Percentiles rank a stretch among this genome's conserved stretches.
phyloP scores from a whole-genome alignment of 495 filamentous ascomycete genomes.

The Margaritispora aquatica region DNA sequence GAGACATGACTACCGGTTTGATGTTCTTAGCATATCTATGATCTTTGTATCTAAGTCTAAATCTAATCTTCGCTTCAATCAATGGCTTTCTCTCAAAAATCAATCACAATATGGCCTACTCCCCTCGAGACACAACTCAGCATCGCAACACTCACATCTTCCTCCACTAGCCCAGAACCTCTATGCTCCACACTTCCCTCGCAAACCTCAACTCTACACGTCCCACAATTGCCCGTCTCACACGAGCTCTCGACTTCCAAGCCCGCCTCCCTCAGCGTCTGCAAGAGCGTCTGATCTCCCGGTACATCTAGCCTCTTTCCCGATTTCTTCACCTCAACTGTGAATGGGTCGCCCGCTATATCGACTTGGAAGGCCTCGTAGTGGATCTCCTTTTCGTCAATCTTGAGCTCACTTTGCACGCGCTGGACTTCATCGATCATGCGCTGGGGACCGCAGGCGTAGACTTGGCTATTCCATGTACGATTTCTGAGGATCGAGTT shows the following conservation, averaged over 20 bases:
- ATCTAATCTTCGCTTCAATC: too few relatives aligned
- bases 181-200: conserved; percentile 46
- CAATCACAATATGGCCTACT: conserved; percentile 17
- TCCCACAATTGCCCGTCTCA: conserved; percentile 54
- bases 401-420: conserved; percentile 29
- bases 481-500: conserved; percentile 29
- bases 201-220: conserved; percentile 44
- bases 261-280: conserved; percentile 35
- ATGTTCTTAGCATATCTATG: too few relatives aligned
- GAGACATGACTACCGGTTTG: too few relatives aligned
- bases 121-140: conserved; percentile 25
- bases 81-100: conserved; percentile 13
- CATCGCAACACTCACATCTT: conserved; percentile 32
- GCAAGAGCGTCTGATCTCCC: conserved; percentile 32
- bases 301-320: conserved; percentile 29
- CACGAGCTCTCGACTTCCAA: conserved; percentile 44
- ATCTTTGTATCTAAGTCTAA: too few relatives aligned
- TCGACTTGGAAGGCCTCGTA: conserved; percentile 49
- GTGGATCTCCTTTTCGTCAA: conserved; percentile 42
- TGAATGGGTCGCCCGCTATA: conserved; percentile 48
- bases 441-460: conserved; percentile 46
- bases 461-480: conserved; percentile 44
- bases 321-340: conserved; percentile 33
- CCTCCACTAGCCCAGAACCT: conserved; percentile 35
- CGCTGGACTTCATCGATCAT: conserved; percentile 40